These are phyloP conservation scores for Hypoxylon subgilvum DNA, from an alignment of 495 filamentous ascomycete species.

Conservation along the genomic window DNA sequence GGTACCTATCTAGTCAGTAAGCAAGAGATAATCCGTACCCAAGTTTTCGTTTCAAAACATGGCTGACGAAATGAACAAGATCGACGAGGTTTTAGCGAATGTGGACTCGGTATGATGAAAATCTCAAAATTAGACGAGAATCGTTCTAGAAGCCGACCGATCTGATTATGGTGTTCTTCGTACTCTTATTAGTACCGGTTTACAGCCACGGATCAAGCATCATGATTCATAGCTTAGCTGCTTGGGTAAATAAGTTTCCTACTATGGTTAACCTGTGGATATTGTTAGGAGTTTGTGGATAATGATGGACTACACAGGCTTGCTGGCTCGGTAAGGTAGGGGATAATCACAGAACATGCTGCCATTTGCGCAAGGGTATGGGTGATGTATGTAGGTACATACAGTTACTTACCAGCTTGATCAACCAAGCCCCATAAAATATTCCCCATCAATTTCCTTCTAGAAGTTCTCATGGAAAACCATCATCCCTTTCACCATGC, in stretches of 20 bases:
- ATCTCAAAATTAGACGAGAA: constrained; percentile 11
- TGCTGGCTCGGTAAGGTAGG: not conserved
- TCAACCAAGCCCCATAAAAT: constrained; percentile 3
- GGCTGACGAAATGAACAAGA: constrained; percentile 25
- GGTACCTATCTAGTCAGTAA: no score
- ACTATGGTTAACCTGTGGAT: constrained; percentile 16
- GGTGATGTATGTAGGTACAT: not conserved
- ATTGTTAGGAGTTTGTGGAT: constrained; percentile 28
- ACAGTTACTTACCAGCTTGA: not conserved
- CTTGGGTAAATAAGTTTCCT: constrained; percentile 14
- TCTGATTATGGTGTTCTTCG: not conserved
- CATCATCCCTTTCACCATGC: constrained; percentile 27
- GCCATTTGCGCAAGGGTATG: not conserved
- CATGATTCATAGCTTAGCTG: no score
- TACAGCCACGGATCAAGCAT: not conserved
- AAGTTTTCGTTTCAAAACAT: constrained; percentile 27
- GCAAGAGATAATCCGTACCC: no score
- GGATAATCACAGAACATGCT: not conserved
- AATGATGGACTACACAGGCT: not conserved
- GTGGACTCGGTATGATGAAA: constrained; percentile 11
- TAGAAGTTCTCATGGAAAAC: constrained; percentile 35
- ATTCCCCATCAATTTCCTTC: constrained; percentile 27
- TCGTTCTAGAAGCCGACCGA: constrained; percentile 23
- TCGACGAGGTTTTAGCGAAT: constrained; percentile 20
- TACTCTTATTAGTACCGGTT: not conserved